Base-by-base conservation (phyloP, 768 basidiomycete genomes). In the Russula brevipes region DNA sequence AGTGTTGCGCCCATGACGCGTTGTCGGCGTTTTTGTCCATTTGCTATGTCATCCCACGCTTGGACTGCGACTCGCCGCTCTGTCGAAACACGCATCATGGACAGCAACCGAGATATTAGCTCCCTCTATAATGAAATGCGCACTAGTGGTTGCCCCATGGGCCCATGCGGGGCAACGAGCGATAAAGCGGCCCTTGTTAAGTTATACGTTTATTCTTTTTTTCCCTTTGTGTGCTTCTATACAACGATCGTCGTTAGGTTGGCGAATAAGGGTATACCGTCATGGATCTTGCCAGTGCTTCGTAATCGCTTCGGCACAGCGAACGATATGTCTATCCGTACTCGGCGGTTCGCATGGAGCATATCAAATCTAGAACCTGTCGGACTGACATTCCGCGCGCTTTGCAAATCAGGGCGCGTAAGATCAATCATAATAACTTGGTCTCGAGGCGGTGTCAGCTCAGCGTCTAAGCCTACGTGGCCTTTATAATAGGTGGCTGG, bases 271-370 rank as follows among this genome's bases (percentile, higher is more conserved):
- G 6, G 10, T 36, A n/a, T 24, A 24, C 24, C 24, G 1, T 24
- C 24, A 24, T 24, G 24, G 24, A 24, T 24, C 24, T 24, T 24
- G 24, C 24, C 24, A 24, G 24, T 24, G 24, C 24, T 17, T 58
- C 51, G 64, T 62, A 57, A 57, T 63, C 64, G 56, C 49, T 5
- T 63, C 62, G 62, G 57, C 62, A 41, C 31, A 30, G 33, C 30
- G 9, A 41, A 45, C 60, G n/a, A 57, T 30, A 12, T 17, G 14
- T 33, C 33, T 41, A 16, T 35, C 39, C 5, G 24, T 31, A 24
- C 30, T 57, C 24, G 50, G 45, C 42, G 6, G 6, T 7, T 31
- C 17, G 30, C n/a, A 44, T 19, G n/a, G 36, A 5, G 24, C 17
- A n/a, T 24, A 51, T 35, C 4, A 36, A 53, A 46, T 56, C 55